These are phyloP conservation scores for Dimocarpus longan DNA, from an alignment of 345 rosid genomes.

Conservation along the genomic window DNA sequence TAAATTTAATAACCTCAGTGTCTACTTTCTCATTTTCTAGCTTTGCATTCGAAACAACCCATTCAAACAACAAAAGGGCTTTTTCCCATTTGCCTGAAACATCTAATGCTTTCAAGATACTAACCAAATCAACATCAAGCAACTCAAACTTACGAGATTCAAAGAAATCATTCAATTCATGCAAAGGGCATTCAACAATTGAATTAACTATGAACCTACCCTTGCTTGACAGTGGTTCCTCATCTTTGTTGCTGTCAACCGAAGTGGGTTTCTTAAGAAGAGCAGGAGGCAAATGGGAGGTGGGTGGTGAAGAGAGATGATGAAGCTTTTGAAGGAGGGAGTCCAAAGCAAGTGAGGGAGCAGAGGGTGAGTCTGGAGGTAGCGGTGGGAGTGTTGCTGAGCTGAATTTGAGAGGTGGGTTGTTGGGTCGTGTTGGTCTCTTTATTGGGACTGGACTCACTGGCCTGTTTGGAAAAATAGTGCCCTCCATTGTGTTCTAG, in stretches of 20 bases:
- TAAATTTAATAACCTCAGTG: constrained; percentile 52
- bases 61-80: constrained; percentile 72
- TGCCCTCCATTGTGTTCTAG: constrained; percentile 60
- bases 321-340: constrained; percentile 79
- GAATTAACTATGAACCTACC: constrained; percentile 51
- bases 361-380: constrained; percentile 49
- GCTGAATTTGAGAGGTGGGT: constrained; percentile 56
- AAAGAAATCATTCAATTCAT: constrained; percentile 51
- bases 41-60: constrained; percentile 45
- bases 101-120: constrained; percentile 70
- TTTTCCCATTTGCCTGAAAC: constrained; percentile 66
- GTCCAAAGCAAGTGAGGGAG: constrained; percentile 62
- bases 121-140: constrained; percentile 58
- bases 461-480: constrained; percentile 66
- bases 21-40: constrained; percentile 45
- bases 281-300: constrained; percentile 40
- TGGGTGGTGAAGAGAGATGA: constrained; percentile 60
- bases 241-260: constrained; percentile 31
- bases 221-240: constrained; percentile 43
- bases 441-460: constrained; percentile 48
- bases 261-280: constrained; percentile 41
- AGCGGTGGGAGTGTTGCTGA: constrained; percentile 56
- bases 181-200: constrained; percentile 55
- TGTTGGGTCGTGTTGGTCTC: constrained; percentile 33
- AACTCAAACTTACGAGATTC: constrained; percentile 53